phyloP scores from a whole-genome alignment of 2,329 filamentous ascomycete genomes.

The Alternaria alternata region DNA sequence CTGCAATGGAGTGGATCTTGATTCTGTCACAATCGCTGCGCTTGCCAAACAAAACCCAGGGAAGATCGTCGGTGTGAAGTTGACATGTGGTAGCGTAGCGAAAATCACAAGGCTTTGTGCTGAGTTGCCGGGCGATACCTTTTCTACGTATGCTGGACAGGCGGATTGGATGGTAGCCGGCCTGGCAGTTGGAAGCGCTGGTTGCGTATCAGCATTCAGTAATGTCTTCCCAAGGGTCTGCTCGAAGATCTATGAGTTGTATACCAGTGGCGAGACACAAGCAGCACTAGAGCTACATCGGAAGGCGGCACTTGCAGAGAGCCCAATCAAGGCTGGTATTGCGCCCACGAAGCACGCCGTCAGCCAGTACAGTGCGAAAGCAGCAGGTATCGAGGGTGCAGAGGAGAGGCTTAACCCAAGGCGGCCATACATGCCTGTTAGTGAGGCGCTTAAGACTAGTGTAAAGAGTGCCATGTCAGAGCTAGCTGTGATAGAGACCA shows the following conservation, averaged over 20 bases:
- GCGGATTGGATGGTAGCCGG: conserved; percentile 72
- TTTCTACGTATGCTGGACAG: conserved; percentile 76
- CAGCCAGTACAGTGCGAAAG: conserved; percentile 67
- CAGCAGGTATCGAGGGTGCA: conserved; percentile 56
- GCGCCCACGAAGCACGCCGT: conserved; percentile 74
- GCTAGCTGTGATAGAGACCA: conserved; percentile 39
- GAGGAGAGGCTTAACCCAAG: conserved; percentile 41
- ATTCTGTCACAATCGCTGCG: conserved; percentile 69
- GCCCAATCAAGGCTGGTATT: conserved; percentile 71
- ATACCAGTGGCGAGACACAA: conserved; percentile 62
- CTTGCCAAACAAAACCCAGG: conserved; percentile 62
- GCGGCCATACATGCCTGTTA: conserved; percentile 39
- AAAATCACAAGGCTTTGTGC: conserved; percentile 72
- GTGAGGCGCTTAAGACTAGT: conserved; percentile 33
- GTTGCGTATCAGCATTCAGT: conserved; percentile 66
- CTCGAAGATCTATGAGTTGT: conserved; percentile 68
- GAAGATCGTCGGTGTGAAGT: conserved; percentile 75
- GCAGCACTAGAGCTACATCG: conserved; percentile 69
- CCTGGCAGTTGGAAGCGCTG: conserved; percentile 61
- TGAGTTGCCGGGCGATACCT: conserved; percentile 60
- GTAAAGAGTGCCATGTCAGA: conserved; percentile 35
- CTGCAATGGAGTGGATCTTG: conserved; percentile 71
- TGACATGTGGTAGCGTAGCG: conserved; percentile 77
- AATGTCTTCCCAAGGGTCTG: conserved; percentile 66
- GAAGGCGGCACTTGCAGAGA: conserved; percentile 70